Evolutionary conservation across 225 moss, liverwort and hornwort species (phyloP), one percentile per base, ranked within the genome.

Genomic region (Neckera pumila): DNA sequence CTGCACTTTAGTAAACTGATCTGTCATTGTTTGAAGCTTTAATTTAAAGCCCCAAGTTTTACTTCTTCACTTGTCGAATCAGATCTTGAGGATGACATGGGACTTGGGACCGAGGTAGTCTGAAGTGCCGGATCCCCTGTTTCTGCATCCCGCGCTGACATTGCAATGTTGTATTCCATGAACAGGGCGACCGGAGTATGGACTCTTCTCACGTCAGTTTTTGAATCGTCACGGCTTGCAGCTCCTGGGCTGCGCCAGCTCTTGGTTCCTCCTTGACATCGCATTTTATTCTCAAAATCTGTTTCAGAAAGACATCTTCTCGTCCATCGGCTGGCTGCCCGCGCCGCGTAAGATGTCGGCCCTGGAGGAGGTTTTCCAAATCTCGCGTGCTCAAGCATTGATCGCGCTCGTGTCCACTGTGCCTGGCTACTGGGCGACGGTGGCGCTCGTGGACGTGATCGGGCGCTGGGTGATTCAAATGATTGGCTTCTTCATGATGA

Each of bases 401-500:
- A 91, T 94, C 27, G 92, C 94, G 47, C 82, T 94, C 12, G 88
- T 89, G 40, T 94, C 94, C 6, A 91, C 94, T 1, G 91, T 94
- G 28, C 94, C 92, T 6, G 94, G 94, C 13, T 94, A 94, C 90
- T 94, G 94, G 94, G 92, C 75, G 59, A 92, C 92, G 14, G 92
- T 92, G 25, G 88, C 69, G 45, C 89, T 89, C 19, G 91, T 91
- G 80, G 89, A 91, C 84, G 76, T 89, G 38, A 84, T 91, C n/a
- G 91, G 87, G 40, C 91, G 91, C 31, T 89, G 91, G 91, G 76
- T 87, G 84, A 87, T 91, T 17, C 91, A 91, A 63, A 91, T 91
- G 89, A 25, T 54, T 6, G 91, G 91, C 31, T 91, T 91, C 81
- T 91, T 91, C 86, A 86, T 96, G 83, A 96, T 95, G 96, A 96